Evolutionary conservation across 108 stramenopile genomes (phyloP), one percentile per base, ranked within the genome.

Genomic region (Cyclostephanos invisitatus): DNA sequence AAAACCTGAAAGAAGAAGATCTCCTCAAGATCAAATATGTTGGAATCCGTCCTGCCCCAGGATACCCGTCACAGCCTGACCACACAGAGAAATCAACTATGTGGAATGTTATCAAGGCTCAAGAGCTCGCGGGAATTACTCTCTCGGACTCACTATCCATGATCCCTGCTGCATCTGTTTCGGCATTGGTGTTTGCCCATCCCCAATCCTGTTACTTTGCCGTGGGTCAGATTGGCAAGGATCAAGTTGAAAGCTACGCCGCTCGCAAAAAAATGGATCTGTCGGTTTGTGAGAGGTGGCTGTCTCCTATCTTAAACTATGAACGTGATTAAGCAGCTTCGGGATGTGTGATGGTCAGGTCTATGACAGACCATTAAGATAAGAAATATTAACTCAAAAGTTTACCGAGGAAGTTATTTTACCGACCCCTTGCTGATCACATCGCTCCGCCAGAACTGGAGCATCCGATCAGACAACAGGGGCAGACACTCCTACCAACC

Each of bases 31-130:
- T 98, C 73, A 98, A 98, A 81, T 99, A 99, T 85, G 94, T 97
- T 54, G 99, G 99, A 36, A 98, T 99, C 70, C 94, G 99, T 42
- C 99, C 99, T 37, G 99, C 99, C 25, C 99, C 99, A 21, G 99
- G 99, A 11, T 99, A 99, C 73, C 99, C 99, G 51, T 95, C 96
- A 14, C 99, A 99, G 74, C 99, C 99, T 18, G 99, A 99, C 74
- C 99, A 99, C 87, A 99, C 99, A 15, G 99, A 99, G 83, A 99
- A 99, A 85, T 62, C 68, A 1, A 93, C 97, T 28, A 97, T 99
- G 98, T 99, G 99, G 98, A 85, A 96, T 57, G 60, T 92, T 20
- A 90, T 98, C 53, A 86, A 98, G 69, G 97, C 95, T 3, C 57
- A 94, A 72, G 97, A 98, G 71, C 83, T 89, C 35, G 89, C 98